Evolutionary conservation across 495 filamentous ascomycete species (phyloP).

Genomic region (Hypoxylon lenormandii): DNA sequence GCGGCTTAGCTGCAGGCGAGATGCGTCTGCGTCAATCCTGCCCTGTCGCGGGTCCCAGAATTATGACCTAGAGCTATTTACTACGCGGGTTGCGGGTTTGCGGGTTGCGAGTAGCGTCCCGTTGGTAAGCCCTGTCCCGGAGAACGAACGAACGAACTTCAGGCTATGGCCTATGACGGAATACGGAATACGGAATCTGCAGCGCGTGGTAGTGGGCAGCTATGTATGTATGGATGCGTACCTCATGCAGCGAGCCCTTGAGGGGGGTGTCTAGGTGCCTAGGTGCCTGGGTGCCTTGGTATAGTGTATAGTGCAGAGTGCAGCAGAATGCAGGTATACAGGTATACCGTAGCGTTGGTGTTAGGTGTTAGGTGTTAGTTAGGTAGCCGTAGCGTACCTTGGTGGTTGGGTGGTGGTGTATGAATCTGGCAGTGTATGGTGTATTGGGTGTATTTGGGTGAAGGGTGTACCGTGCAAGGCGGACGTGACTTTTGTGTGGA

Average conservation of each 20-base stretch:
- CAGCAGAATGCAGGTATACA: constrained; percentile 7
- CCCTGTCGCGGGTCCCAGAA: constrained; percentile 57
- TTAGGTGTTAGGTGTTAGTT: neutral
- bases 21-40: constrained; percentile 63
- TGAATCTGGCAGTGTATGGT: neutral
- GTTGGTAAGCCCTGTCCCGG: constrained; percentile 54
- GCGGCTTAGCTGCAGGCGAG: constrained; percentile 62
- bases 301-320: too few species aligned
- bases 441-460: constrained; percentile 13
- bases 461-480: constrained; percentile 44
- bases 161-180: constrained; percentile 51
- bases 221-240: constrained; percentile 39
- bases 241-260: constrained; percentile 41
- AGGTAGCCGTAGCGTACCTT: too few species aligned
- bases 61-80: constrained; percentile 55
- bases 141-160: too few species aligned
- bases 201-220: constrained; percentile 50
- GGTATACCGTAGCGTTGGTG: constrained; percentile 29
- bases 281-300: constrained; percentile 33
- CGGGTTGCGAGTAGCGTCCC: constrained; percentile 44
- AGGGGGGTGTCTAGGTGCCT: too few species aligned
- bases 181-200: constrained; percentile 52
- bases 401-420: constrained; percentile 2
- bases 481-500: constrained; percentile 48
- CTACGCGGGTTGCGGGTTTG: too few species aligned